Base-by-base conservation (phyloP, 2,329 filamentous ascomycete species). In the Phaeosphaeria sp. region DNA sequence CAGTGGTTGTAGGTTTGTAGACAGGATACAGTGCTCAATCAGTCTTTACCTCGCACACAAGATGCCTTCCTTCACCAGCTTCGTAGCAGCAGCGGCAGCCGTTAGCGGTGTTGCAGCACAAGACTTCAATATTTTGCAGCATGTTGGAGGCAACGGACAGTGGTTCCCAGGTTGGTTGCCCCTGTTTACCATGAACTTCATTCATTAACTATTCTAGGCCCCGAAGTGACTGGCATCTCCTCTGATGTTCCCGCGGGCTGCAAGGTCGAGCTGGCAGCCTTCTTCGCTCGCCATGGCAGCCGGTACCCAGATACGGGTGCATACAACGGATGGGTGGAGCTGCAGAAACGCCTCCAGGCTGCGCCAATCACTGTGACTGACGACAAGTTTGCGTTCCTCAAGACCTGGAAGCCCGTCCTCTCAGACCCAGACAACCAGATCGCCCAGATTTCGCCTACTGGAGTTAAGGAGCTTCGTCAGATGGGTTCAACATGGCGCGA, bases 271-370 rank as follows among this genome's bases (percentile, higher is more conserved):
- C 83, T 87, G 65, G 86, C 84, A 2, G 84, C 85, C 5, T 89
- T 87, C 59, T 76, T 87, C 33, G 80, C 82, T 1, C 83, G 87
- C 18, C 87, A 89, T 76, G 88, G 87, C 18, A 87, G 85, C 43
- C 80, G 87, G 43, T 90, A 84, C 66, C 87, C 87, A 0, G 87
- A 89, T 60, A 76, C 76, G 1, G 85, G 86, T 3, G 86, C 88
- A 5, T 88, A 89, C 58, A 75, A 78, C 5, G 80, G 81, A 46
- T 90, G 87, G 87, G 63, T 71, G 2, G 66, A 66, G 11, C 68
- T 81, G 43, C 58, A 64, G 20, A 43, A 61, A 15, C 63, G 87
- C 81, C 83, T 89, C 33, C 81, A 84, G 70, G 76, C 77, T 7
- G 79, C 81, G 2, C 78, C 82, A 17, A 87, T 88, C 70, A 83